phyloP scores from a whole-genome alignment of 2,329 filamentous ascomycete genomes.

The Gaeumannomyces tritici region DNA sequence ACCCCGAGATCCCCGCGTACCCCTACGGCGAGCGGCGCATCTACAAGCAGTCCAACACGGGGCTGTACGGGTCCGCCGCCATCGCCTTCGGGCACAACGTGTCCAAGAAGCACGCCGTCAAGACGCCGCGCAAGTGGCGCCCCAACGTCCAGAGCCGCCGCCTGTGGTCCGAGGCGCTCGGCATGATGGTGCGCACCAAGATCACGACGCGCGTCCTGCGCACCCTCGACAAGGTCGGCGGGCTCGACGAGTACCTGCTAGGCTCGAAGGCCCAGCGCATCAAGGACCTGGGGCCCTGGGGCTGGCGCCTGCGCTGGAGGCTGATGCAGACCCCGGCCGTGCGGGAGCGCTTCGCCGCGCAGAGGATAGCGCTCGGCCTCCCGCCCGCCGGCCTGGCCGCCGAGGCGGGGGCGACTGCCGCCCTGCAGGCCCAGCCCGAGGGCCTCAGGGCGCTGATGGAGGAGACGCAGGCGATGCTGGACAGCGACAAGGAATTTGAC shows the following conservation, averaged over 20 bases:
- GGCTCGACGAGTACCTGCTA: constrained; percentile 84
- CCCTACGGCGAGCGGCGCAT: constrained; percentile 60
- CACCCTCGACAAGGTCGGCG: constrained; percentile 75
- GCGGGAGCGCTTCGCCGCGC: constrained; percentile 52
- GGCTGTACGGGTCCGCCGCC: constrained; percentile 59
- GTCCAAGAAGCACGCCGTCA: constrained; percentile 55
- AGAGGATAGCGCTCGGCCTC: constrained; percentile 59
- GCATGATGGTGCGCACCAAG: constrained; percentile 54
- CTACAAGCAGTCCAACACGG: constrained; percentile 74
- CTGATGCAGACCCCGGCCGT: constrained; percentile 70
- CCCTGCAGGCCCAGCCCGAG: constrained; percentile 18
- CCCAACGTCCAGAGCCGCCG: constrained; percentile 64
- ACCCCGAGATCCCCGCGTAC: constrained; percentile 47
- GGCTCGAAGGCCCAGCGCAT: constrained; percentile 69
- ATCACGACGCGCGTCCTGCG: constrained; percentile 61
- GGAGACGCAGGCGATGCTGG: constrained; percentile 27
- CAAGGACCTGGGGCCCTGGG: constrained; percentile 78
- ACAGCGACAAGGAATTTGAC: constrained; percentile 33
- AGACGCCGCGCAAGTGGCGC: constrained; percentile 63
- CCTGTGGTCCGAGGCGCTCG: constrained; percentile 55
- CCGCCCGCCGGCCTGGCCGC: constrained; percentile 30
- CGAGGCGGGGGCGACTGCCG: constrained; percentile 21
- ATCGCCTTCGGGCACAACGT: constrained; percentile 77
- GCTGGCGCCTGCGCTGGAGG: constrained; percentile 84
- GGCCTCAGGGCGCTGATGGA: constrained; percentile 19